Evolutionary conservation across 371 early-diverging fungal species (phyloP).

Genomic region (Fennellomyces sp.): DNA sequence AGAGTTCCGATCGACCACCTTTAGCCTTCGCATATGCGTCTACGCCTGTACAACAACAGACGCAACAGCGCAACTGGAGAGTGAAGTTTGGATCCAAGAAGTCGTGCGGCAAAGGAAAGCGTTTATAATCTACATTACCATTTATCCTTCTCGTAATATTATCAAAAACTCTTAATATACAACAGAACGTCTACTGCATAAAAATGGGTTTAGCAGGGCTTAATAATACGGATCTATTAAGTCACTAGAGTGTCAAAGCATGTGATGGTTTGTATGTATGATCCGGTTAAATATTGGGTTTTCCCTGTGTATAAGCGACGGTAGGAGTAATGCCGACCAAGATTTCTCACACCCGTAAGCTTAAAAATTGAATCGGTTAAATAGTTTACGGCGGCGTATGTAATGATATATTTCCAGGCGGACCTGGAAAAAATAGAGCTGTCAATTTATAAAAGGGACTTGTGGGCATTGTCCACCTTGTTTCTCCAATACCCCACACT

Average conservation of each 20-base stretch:
- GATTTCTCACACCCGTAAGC: not conserved
- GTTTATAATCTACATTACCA: too few species aligned
- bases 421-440: not conserved
- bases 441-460: slow-evolving; percentile 2
- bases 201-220: too few species aligned
- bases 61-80: not conserved
- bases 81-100: not conserved
- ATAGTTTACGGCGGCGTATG: not conserved
- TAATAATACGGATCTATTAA: too few species aligned
- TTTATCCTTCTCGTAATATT: too few species aligned
- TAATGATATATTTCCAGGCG: not conserved
- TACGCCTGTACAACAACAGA: slow-evolving; percentile 7
- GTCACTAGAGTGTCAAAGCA: too few species aligned
- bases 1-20: slow-evolving; percentile 7
- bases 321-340: not conserved
- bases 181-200: too few species aligned
- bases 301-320: too few species aligned
- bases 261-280: not conserved
- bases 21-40: slow-evolving; percentile 21
- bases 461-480: not conserved
- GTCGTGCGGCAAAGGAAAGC: too few species aligned
- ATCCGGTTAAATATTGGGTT: not conserved
- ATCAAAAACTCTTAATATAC: too few species aligned
- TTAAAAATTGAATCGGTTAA: not conserved
- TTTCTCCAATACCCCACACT: not conserved